Conservation (phyloP, 345 rosid genomes). For the Sonneratia alba region DNA sequence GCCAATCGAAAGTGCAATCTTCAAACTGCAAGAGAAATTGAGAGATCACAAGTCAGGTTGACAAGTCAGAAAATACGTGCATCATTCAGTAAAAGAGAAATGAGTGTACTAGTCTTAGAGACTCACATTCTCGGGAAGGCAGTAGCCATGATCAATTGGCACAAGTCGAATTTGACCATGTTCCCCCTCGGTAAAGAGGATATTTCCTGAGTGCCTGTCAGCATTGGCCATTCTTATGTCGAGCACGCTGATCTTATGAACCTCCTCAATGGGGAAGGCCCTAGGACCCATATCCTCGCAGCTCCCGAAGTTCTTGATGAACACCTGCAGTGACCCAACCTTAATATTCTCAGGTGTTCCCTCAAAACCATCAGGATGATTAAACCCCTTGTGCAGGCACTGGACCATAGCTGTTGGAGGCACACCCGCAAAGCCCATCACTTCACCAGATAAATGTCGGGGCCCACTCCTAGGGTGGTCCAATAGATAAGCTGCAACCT, state of each 20-base stretch:
- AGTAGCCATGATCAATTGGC: constrained; percentile 96
- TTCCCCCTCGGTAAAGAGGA: constrained; percentile 45
- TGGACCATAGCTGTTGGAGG: constrained; percentile 72
- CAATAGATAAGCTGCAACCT: constrained; percentile 78
- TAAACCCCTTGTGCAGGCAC: constrained; percentile 63
- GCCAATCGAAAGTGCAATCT: constrained; percentile 97
- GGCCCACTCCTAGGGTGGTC: constrained; percentile 73
- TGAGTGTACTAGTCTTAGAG: background rate
- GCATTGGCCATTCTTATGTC: constrained; percentile 89
- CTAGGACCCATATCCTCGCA: constrained; percentile 91
- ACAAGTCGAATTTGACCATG: constrained; percentile 55
- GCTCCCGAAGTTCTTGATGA: constrained; percentile 65
- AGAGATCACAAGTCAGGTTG: background rate
- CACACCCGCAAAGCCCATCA: constrained; percentile 79
- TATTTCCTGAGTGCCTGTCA: constrained; percentile 87
- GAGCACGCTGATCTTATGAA: constrained; percentile 80
- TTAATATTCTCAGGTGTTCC: constrained; percentile 34
- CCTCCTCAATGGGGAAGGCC: constrained; percentile 68
- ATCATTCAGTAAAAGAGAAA: background rate
- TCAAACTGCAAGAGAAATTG: constrained; percentile 56
- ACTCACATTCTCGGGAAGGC: constrained; percentile 71
- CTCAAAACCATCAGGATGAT: constrained; percentile 51
- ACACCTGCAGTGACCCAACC: constrained; percentile 87
- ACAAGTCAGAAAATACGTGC: background rate
- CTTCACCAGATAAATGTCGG: constrained; percentile 31